Evolutionary conservation across 805 yeast species (phyloP).

Genomic region (Crinitomyces ghanaensis): DNA sequence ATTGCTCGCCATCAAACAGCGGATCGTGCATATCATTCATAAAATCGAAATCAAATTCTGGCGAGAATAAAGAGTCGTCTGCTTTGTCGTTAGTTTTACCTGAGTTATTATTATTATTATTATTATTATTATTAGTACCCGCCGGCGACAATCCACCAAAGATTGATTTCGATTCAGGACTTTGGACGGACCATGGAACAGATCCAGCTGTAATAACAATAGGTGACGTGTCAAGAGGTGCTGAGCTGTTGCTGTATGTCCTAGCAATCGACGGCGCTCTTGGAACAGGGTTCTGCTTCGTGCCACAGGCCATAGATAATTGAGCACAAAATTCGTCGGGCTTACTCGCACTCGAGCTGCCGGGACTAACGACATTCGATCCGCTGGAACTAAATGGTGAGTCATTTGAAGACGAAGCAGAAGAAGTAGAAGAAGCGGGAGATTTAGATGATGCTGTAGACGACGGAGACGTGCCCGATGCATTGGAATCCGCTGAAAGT

Average conservation of each 20-base stretch:
- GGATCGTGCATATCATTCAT: constrained; percentile 19
- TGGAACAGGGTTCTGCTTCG: constrained; percentile 54
- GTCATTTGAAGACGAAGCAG: not conserved
- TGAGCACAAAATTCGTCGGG: constrained; percentile 63
- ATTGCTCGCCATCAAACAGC: constrained; percentile 25
- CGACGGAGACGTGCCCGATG: too few relatives aligned
- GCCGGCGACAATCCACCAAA: too few relatives aligned
- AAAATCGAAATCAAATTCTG: constrained; percentile 21
- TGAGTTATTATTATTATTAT: not conserved
- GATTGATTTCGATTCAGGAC: not conserved
- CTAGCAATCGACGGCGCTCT: too few relatives aligned
- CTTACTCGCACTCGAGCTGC: constrained; percentile 2
- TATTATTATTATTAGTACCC: not conserved
- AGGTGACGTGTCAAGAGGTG: constrained; percentile 8
- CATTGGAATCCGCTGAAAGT: too few relatives aligned
- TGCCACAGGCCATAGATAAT: constrained; percentile 76
- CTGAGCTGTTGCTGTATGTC: constrained; percentile 3
- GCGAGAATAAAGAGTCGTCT: constrained; percentile 19
- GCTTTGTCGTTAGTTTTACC: not conserved
- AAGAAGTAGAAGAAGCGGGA: not conserved
- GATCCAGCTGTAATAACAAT: constrained; percentile 14
- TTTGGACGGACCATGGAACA: constrained; percentile 9
- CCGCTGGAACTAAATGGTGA: not conserved
- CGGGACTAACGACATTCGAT: not conserved
- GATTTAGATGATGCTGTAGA: too few relatives aligned